Base-by-base conservation (phyloP, 83 land plant genomes). In the Isoetes engelmannii region DNA sequence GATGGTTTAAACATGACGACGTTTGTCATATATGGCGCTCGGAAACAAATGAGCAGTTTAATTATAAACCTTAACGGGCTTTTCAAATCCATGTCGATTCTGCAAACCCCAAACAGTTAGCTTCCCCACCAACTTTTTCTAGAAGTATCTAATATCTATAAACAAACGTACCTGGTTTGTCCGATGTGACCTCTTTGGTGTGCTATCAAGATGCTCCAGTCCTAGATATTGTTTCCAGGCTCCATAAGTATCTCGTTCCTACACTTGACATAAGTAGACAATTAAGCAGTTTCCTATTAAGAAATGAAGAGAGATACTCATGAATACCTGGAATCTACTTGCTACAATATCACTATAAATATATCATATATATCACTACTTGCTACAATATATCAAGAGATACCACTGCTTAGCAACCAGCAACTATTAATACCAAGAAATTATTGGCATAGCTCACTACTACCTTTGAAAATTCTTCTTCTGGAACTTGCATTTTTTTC, bases 401-500 rank as follows among this genome's bases (percentile, higher is more conserved):
- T 28, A 0, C 37, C 37, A 28, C 37, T 28, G 37, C 2, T 28
- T 28, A 28, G 2, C 37, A 28, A 28, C 37, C 37, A 28, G 2
- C 37, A 28, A 28, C 2, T 28, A 28, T 28, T 28, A 28, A 2
- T 28, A 28, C 37, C 2, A 28, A 28, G 37, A 28, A 28, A 28
- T 0, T 28, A 28, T 28, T 28, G 37, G 37, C 0, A 6, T 19
- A 66, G 17, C 69, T 48, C 51, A 4, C 1, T 5, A 44, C 13
- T 72, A 80, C 82, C 75, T 76, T 80, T 6, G 75, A 59, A 63
- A 80, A 80, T 53, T 80, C 82, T 68, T 80, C 82, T 48, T 80
- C 80, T 54, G 80, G 75, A 42, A 80, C 78, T 47, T 66, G 75
- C 66, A 80, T 21, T 48, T 80, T 80, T n/a, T 61, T 71, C 48